phyloP scores from a whole-genome alignment of 2,329 filamentous ascomycete species.

The Fusarium ambrosium region DNA sequence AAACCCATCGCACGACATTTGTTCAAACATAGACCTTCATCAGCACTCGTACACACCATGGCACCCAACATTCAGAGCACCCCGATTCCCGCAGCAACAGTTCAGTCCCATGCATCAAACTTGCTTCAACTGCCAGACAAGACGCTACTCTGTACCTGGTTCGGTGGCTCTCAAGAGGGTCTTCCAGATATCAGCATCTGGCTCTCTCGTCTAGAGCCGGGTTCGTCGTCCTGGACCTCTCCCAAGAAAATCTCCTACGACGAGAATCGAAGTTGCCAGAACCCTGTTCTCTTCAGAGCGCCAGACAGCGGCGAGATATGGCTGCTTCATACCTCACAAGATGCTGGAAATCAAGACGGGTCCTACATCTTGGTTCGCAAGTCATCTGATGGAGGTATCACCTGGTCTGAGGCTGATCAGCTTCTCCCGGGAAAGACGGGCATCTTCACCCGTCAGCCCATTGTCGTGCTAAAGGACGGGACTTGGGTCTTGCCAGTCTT shows the following conservation, averaged over 20 bases:
- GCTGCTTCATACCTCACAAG: constrained; percentile 61
- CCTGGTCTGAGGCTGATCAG: constrained; percentile 52
- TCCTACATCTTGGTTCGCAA: constrained; percentile 54
- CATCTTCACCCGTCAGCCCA: constrained; percentile 58
- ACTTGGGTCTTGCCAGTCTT: constrained; percentile 59
- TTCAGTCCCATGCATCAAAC: constrained; percentile 61
- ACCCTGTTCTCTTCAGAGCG: constrained; percentile 57
- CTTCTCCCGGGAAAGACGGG: constrained; percentile 53
- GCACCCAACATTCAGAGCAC: constrained; percentile 20
- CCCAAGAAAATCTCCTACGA: constrained; percentile 56
- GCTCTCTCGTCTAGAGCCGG: constrained; percentile 53
- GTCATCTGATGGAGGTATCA: constrained; percentile 52
- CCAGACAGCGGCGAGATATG: constrained; percentile 53
- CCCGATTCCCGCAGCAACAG: constrained; percentile 54
- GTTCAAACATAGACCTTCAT: not conserved
- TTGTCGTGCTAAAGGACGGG: constrained; percentile 53
- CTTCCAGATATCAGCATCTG: constrained; percentile 60
- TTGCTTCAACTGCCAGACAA: constrained; percentile 56
- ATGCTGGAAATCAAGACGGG: constrained; percentile 59
- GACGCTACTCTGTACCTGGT: constrained; percentile 60
- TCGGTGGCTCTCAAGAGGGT: constrained; percentile 61
- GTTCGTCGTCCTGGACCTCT: constrained; percentile 48
- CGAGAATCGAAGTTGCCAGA: constrained; percentile 58
- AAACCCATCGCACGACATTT: not conserved
- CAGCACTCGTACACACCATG: constrained; percentile 5